Evolutionary conservation across 2,329 filamentous ascomycete species (phyloP), one percentile per base, ranked within the genome.

Genomic region (Geosmithia putterillii): DNA sequence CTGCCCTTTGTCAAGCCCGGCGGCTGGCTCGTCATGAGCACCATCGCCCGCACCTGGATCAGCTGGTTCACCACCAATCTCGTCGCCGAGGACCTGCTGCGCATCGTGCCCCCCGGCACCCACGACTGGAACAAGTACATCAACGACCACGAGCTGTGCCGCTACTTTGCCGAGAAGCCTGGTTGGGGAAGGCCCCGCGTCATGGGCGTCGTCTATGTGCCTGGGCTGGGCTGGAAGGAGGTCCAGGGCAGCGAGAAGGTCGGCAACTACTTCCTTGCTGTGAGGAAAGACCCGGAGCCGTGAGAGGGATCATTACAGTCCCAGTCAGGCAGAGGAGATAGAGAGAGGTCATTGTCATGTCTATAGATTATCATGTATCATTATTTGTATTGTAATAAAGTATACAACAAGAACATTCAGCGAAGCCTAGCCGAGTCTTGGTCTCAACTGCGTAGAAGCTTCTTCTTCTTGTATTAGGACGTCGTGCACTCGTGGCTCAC

Each of bases 61-160:
- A 92, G 86, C 52, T 98, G 87, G 82, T 63, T 95, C 40, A 88
- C 90, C 12, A 98, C 94, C 3, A 95, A 95, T 55, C 67, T 96
- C 20, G 73, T 95, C 49, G 92, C 92, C 0, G 92, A 98, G 66
- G 86, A 92, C 64, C 58, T 95, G 45, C 54, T 94, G 58, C 72
- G 85, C 5, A 86, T 96, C 47, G 92, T 98, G 45, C 92, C 92
- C 9, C 77, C 76, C 50, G 92, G 92, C 2, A 98, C 92, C 40
- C 92, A 98, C 64, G 88, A 95, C 60, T 98, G 92, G 92, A 72
- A 73, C 48, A 94, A 96, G 67, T 98, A 96, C 64, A 81, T 98
- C 51, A 92, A 95, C 57, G 84, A 86, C 49, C 69, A 76, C 14
- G 90, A 96, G 70, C 60, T 94, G 55, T 66, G 73, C 51, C 64